Percentiles rank a stretch among this genome's conserved stretches.
Evolutionary conservation across 108 stramenopile species (phyloP).

Genomic region (Nannochloropsis salina): DNA sequence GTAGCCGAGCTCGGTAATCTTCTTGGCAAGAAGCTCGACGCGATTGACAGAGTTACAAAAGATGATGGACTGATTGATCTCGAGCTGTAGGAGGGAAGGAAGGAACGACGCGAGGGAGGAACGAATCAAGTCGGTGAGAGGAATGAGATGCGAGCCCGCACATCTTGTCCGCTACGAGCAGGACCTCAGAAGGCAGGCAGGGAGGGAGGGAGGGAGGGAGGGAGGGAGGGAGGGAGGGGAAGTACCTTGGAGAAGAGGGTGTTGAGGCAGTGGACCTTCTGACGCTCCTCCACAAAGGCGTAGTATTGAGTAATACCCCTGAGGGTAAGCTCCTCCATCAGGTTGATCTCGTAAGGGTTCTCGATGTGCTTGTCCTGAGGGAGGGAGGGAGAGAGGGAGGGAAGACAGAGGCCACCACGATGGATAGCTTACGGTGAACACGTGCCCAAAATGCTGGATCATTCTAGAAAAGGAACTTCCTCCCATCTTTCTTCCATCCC

Average conservation of each 20-base stretch:
- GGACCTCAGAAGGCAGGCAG: background rate
- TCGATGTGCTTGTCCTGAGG: too few relatives aligned
- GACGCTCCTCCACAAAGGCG: conserved; percentile 95
- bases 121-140: too few relatives aligned
- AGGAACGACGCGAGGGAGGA: too few relatives aligned
- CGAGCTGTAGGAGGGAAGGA: conserved; percentile 38
- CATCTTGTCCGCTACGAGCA: too few relatives aligned
- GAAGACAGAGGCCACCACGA: too few relatives aligned
- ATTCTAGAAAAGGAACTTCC: background rate
- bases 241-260: conserved; percentile 79
- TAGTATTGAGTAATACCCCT: conserved; percentile 96
- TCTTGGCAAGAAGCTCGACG: conserved; percentile 94
- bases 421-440: background rate
- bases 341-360: conserved; percentile 69
- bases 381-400: too few relatives aligned
- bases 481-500: background rate
- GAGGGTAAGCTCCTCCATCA: conserved; percentile 99
- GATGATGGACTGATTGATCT: conserved; percentile 98
- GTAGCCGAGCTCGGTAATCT: conserved; percentile 97
- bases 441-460: background rate
- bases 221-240: conserved; percentile 28
- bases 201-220: background rate
- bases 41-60: conserved; percentile 98
- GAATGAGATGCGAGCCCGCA: background rate
- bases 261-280: conserved; percentile 98